A percentile compares a stretch with the other conserved stretches of the same genome.
phyloP scores from a whole-genome alignment of 2,329 filamentous ascomycete genomes.

The Setomelanomma holmii region DNA sequence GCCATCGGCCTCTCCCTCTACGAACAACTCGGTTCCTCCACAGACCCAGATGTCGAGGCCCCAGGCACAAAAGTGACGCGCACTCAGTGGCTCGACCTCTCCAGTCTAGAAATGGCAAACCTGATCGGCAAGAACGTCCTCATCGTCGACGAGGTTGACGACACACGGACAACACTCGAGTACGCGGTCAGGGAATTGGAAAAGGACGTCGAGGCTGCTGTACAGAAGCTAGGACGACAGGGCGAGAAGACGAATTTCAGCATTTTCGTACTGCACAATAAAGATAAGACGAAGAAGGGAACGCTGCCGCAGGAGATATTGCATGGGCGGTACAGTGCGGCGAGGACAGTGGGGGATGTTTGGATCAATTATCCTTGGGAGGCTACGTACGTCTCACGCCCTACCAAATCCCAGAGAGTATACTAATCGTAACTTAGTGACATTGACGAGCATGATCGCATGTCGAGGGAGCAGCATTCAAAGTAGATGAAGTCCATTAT shows the following conservation, averaged over 20 bases:
- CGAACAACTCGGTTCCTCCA: constrained; percentile 80
- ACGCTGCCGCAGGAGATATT: constrained; percentile 80
- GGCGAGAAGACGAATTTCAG: constrained; percentile 83
- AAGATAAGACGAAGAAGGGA: constrained; percentile 97
- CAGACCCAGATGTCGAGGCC: constrained; percentile 72
- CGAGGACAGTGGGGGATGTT: constrained; percentile 86
- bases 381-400: constrained; percentile 66
- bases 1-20: constrained; percentile 98
- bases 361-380: constrained; percentile 99
- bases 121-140: constrained; percentile 89
- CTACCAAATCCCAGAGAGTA: neutral
- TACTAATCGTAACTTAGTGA: constrained; percentile 59
- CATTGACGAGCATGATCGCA: constrained; percentile 87
- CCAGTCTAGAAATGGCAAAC: constrained; percentile 83
- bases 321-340: constrained; percentile 79
- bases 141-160: constrained; percentile 95
- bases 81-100: constrained; percentile 97
- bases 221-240: constrained; percentile 72
- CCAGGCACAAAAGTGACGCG: constrained; percentile 94
- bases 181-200: constrained; percentile 92
- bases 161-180: constrained; percentile 91
- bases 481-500: constrained; percentile 10
- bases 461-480: constrained; percentile 60
- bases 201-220: constrained; percentile 89
- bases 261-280: constrained; percentile 98